Conservation (phyloP, 164 flowering plant genomes). For the Kalanchoe fedtschenkoi region DNA sequence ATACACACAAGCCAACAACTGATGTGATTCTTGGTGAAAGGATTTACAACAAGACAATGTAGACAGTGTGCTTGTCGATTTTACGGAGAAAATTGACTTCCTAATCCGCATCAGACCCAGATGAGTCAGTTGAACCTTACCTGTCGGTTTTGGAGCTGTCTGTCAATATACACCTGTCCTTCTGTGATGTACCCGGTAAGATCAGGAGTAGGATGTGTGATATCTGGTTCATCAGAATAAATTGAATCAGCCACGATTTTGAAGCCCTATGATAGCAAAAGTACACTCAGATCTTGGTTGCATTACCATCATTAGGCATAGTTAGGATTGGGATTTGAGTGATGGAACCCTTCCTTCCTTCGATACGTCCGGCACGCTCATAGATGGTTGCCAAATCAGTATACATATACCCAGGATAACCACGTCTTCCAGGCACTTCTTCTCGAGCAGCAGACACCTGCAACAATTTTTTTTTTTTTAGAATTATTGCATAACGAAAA, state of each 20-base stretch:
- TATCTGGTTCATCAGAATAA: constrained; percentile 2
- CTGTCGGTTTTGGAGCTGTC: constrained; percentile 37
- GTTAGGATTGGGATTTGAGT: constrained; percentile 77
- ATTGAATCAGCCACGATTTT: not conserved
- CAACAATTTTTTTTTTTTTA: not conserved
- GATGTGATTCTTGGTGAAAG: not conserved
- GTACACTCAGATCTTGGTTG: constrained; percentile 16
- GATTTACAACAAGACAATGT: not conserved
- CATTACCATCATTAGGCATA: constrained; percentile 57
- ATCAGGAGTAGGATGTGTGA: constrained; percentile 9
- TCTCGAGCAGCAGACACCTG: constrained; percentile 99
- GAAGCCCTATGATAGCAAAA: not conserved
- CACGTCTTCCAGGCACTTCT: constrained; percentile 98
- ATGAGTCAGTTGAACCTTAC: constrained; percentile 16
- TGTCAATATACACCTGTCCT: constrained; percentile 7
- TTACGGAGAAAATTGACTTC: not conserved
- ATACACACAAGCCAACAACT: too few relatives aligned
- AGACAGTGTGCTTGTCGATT: not conserved
- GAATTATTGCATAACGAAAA: too few relatives aligned
- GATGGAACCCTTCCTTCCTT: constrained; percentile 95
- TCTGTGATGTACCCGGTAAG: constrained; percentile 7
- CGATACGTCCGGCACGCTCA: constrained; percentile 96
- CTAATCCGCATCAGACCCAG: not conserved
- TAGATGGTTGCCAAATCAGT: constrained; percentile 94
- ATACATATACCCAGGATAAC: constrained; percentile 98